Evolutionary conservation across 768 basidiomycete species (phyloP).

Genomic region (Tricholoma hemisulphureum): DNA sequence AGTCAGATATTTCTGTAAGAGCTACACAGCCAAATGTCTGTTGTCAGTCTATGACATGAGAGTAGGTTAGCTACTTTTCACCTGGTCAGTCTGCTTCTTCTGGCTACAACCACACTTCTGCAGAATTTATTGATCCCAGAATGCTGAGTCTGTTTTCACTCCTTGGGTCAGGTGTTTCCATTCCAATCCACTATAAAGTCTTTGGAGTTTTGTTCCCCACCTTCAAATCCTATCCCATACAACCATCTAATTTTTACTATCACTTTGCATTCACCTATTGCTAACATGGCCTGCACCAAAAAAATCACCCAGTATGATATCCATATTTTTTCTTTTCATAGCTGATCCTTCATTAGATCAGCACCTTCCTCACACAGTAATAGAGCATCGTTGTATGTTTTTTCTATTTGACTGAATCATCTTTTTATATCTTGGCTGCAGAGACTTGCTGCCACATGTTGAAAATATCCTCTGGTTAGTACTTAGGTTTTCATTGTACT

Average conservation of each 20-base stretch:
- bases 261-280: neutral
- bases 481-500: neutral
- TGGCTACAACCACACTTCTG: neutral
- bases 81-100: neutral
- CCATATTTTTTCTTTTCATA: neutral
- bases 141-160: neutral
- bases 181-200: neutral
- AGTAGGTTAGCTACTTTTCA: neutral
- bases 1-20: neutral
- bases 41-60: neutral
- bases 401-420: neutral
- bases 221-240: neutral
- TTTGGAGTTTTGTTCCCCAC: neutral
- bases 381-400: neutral
- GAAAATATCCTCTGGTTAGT: neutral
- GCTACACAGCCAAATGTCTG: neutral
- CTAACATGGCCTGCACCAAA: neutral
- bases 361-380: neutral
- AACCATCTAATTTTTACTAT: neutral
- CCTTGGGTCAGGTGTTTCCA: neutral
- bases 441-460: neutral
- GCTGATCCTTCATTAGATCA: neutral
- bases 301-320: neutral
- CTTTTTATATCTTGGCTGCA: neutral
- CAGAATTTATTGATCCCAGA: neutral